These are phyloP conservation scores for Nakazawaea ambrosiae DNA, from an alignment of 805 yeast species.

Conservation along the genomic window DNA sequence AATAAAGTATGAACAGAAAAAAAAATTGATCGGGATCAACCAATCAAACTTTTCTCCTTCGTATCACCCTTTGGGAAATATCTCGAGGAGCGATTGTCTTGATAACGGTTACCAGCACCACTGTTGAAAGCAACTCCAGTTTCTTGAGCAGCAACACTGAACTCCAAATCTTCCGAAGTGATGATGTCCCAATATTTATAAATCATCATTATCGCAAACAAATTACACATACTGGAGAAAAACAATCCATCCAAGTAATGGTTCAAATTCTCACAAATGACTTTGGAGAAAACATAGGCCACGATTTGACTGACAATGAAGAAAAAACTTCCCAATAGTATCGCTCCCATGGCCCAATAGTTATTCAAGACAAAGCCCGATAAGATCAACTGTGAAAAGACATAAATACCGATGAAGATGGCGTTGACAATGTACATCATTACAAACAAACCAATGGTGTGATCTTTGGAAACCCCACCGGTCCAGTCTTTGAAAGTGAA, in stretches of 20 bases:
- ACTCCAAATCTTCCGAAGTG: constrained; percentile 91
- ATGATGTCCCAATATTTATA: constrained; percentile 96
- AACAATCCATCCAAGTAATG: constrained; percentile 91
- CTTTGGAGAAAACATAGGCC: constrained; percentile 58
- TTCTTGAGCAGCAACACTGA: constrained; percentile 57
- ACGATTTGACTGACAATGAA: constrained; percentile 77
- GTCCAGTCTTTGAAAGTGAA: constrained; percentile 70
- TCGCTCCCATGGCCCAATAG: constrained; percentile 89
- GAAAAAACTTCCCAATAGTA: constrained; percentile 61
- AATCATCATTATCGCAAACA: constrained; percentile 87
- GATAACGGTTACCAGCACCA: neutral
- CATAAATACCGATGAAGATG: constrained; percentile 51
- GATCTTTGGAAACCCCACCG: constrained; percentile 33
- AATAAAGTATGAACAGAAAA: too few relatives aligned
- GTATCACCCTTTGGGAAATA: neutral
- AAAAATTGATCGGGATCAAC: neutral
- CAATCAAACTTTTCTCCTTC: neutral
- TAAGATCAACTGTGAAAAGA: constrained; percentile 60
- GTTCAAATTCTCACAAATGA: constrained; percentile 61
- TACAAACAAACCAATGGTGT: constrained; percentile 65
- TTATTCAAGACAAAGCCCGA: constrained; percentile 63
- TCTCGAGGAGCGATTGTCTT: neutral
- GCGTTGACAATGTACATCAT: constrained; percentile 70
- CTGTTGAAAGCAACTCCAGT: constrained; percentile 21
- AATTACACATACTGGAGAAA: constrained; percentile 73